Base-by-base conservation (phyloP, 2,329 filamentous ascomycete species). In the Verticillium isaacii region DNA sequence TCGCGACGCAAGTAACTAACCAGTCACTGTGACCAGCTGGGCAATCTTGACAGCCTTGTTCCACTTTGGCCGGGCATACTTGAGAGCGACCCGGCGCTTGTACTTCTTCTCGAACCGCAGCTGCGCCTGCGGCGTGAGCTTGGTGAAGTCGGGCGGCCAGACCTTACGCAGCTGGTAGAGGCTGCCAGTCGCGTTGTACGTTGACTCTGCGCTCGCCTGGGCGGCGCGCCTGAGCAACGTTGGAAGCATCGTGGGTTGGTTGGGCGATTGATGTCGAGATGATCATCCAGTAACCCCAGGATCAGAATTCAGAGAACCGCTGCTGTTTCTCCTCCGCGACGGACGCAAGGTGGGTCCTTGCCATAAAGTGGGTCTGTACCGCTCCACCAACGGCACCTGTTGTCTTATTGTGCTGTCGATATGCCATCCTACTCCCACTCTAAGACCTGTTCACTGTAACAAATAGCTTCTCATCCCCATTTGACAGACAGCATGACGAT, bases 71-170 rank as follows among this genome's bases (percentile, higher is more conserved):
- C 87, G 78, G 50, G 82, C 80, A 70, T 83, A 84, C 68, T 86
- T 85, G 67, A 90, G 74, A 62, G 82, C 81, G 32, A 89, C 75
- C 60, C 91, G 83, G 59, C 91, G 82, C 76, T 92, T 90, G 76
- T 89, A 93, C 71, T 89, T 88, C 73, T 90, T 87, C 79, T 94
- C 91, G 68, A 92, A 88, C 54, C 87, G 83, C 72, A 93, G 89
- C 74, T 93, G 88, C 70, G 93, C 86, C 73, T 90, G 89, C 56
- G 81, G 77, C 41, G 86, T 86, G 63, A 94, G 82, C 71, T 85
- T 84, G 65, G 81, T 77, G 74, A 94, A 90, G 74, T 93, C 87
- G 14, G 91, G 91, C 62, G 91, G 91, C 91, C 91, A 94, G 66
- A 85, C 78, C 71, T 89, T 90, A 75, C 90, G 89, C 57, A 87